A percentile compares a stretch with the other conserved stretches of the same genome.
phyloP scores from a whole-genome alignment of 1,284 basidiomycete genomes.

The Laetiporus sulphureus region DNA sequence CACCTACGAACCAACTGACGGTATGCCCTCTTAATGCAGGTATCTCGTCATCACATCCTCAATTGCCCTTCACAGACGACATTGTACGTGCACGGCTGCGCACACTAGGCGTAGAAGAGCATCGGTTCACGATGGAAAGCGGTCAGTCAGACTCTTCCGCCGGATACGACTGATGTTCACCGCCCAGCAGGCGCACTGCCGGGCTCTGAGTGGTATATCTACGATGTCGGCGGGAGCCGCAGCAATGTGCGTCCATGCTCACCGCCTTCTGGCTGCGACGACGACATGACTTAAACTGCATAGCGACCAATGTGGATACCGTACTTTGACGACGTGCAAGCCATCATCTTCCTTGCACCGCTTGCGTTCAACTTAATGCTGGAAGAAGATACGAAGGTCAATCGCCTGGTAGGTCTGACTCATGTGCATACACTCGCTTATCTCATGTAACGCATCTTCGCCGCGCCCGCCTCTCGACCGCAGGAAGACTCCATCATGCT shows the following conservation, averaged over 20 bases:
- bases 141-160: constrained; percentile 27
- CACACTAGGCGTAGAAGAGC: constrained; percentile 61
- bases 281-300: too few relatives aligned
- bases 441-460: constrained; percentile 3
- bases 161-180: constrained; percentile 3
- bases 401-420: constrained; percentile 35
- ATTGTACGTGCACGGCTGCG: constrained; percentile 55
- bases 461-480: too few relatives aligned
- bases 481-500: constrained; percentile 50
- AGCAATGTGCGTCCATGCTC: constrained; percentile 32
- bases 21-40: constrained; percentile 11
- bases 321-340: constrained; percentile 49
- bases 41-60: background rate
- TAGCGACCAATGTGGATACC: constrained; percentile 69
- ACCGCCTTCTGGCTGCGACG: constrained; percentile 4
- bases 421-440: constrained; percentile 5
- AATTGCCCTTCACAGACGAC: constrained; percentile 32
- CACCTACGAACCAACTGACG: constrained; percentile 47
- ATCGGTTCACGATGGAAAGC: constrained; percentile 48
- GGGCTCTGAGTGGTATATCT: constrained; percentile 55
- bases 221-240: constrained; percentile 58
- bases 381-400: constrained; percentile 52
- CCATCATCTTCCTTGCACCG: constrained; percentile 47
- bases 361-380: constrained; percentile 54
- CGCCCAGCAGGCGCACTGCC: constrained; percentile 16